A percentile compares a stretch with the other conserved stretches of the same genome.
Conservation (phyloP, 805 yeast species). For the Saturnispora hagleri region DNA sequence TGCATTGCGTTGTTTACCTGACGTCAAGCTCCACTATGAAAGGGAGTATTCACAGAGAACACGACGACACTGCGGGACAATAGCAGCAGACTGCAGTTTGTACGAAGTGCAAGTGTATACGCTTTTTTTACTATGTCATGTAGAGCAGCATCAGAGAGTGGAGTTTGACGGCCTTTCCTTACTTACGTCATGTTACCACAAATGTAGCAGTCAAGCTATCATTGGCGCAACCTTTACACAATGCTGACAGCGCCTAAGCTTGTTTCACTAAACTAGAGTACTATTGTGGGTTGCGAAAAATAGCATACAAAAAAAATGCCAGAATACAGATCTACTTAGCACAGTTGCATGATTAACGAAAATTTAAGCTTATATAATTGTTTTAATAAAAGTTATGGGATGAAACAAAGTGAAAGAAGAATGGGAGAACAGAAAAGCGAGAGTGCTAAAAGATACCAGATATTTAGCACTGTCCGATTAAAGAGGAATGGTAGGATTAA, state of each 20-base stretch:
- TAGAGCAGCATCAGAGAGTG: neutral
- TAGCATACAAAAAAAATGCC: neutral
- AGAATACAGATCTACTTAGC: neutral
- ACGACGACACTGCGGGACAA: too few relatives aligned
- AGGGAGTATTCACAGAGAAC: too few relatives aligned
- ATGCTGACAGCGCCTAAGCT: too few relatives aligned
- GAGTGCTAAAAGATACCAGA: neutral
- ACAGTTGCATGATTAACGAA: too few relatives aligned
- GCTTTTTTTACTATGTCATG: too few relatives aligned
- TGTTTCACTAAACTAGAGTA: too few relatives aligned
- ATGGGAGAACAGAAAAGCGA: neutral
- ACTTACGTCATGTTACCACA: neutral
- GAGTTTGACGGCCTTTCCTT: neutral
- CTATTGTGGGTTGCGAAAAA: too few relatives aligned
- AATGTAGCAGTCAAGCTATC: too few relatives aligned
- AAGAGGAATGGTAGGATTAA: neutral
- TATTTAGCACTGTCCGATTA: neutral
- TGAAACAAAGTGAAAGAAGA: neutral
- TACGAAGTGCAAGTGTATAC: too few relatives aligned
- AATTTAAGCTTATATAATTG: neutral
- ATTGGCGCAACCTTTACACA: too few relatives aligned
- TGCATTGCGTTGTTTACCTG: neutral
- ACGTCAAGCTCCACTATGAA: neutral
- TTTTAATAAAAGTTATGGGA: neutral
- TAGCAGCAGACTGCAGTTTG: too few relatives aligned